Percentiles rank a stretch among this genome's conserved stretches.
phyloP scores from a whole-genome alignment of 495 filamentous ascomycete species.

The Hypoxylon rickii region DNA sequence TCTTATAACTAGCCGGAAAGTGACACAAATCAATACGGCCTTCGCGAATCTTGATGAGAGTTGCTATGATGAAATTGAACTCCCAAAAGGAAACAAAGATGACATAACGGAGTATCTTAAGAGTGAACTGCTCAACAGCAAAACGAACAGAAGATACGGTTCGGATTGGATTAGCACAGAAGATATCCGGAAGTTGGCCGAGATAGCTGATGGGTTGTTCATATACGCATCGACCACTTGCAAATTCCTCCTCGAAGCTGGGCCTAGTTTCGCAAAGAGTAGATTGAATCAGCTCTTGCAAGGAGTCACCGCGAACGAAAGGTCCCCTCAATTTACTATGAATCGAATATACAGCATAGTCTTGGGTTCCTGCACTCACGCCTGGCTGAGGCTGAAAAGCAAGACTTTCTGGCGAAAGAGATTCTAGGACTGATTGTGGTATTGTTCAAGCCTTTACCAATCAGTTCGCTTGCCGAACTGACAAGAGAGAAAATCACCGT shows the following conservation, averaged over 20 bases:
- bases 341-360: slow-evolving; percentile 7
- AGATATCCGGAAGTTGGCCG: slow-evolving; percentile 3
- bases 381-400: slow-evolving; percentile 2
- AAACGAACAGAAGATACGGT: neutral
- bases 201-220: slow-evolving; percentile 14
- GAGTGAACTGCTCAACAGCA: neutral
- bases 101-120: slow-evolving; percentile 9
- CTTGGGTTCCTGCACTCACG: neutral
- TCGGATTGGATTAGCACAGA: neutral
- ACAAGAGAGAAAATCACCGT: neutral
- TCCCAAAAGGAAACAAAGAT: slow-evolving; percentile 6
- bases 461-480: neutral
- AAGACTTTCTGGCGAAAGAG: neutral
- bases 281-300: neutral
- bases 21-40: neutral
- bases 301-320: neutral
- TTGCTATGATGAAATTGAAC: neutral
- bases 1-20: slow-evolving; percentile 15
- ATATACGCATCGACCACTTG: slow-evolving; percentile 19
- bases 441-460: slow-evolving; percentile 6
- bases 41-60: neutral
- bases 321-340: neutral
- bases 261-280: neutral
- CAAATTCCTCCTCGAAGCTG: neutral
- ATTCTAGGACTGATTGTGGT: slow-evolving; percentile 5